Evolutionary conservation across 2,329 filamentous ascomycete species (phyloP).

Genomic region (Lachnellula willkommii): DNA sequence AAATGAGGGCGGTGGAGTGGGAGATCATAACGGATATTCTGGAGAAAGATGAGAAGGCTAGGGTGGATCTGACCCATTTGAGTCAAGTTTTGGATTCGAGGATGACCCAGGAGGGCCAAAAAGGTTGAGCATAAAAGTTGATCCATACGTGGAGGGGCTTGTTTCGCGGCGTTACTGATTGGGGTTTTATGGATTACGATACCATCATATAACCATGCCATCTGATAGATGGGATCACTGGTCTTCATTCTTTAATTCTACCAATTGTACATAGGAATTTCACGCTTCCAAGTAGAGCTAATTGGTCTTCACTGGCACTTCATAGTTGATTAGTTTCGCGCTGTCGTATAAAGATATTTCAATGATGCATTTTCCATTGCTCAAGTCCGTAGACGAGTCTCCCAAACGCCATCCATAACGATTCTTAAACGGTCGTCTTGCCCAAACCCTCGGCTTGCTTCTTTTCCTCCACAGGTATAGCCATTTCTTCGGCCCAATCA

Average conservation of each 20-base stretch:
- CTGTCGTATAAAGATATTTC: no score
- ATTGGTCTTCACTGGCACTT: no score
- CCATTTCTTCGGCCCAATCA: slow-evolving; percentile 31
- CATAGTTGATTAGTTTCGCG: no score
- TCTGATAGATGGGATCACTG: slow-evolving; percentile 17
- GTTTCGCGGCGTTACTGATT: no score
- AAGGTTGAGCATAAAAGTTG: no score
- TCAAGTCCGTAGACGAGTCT: slow-evolving; percentile 23
- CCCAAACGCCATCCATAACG: background rate
- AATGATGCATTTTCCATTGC: background rate
- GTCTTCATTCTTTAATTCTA: slow-evolving; percentile 6
- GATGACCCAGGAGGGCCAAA: slow-evolving; percentile 12
- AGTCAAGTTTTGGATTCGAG: slow-evolving; percentile 46
- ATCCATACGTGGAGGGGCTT: no score
- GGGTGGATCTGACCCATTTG: slow-evolving; percentile 43
- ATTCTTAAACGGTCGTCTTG: background rate
- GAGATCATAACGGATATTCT: slow-evolving; percentile 56
- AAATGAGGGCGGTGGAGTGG: slow-evolving; percentile 68
- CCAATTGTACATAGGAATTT: slow-evolving; percentile 3
- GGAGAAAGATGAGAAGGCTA: slow-evolving; percentile 26
- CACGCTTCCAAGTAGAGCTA: no score
- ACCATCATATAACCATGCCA: slow-evolving; percentile 9
- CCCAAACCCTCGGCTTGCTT: slow-evolving; percentile 1
- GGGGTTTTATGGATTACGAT: slow-evolving; percentile 5
- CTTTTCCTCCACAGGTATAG: slow-evolving; percentile 25